Evolutionary conservation across 2,329 filamentous ascomycete species (phyloP).

Genomic region (Ceratocystis variospora): DNA sequence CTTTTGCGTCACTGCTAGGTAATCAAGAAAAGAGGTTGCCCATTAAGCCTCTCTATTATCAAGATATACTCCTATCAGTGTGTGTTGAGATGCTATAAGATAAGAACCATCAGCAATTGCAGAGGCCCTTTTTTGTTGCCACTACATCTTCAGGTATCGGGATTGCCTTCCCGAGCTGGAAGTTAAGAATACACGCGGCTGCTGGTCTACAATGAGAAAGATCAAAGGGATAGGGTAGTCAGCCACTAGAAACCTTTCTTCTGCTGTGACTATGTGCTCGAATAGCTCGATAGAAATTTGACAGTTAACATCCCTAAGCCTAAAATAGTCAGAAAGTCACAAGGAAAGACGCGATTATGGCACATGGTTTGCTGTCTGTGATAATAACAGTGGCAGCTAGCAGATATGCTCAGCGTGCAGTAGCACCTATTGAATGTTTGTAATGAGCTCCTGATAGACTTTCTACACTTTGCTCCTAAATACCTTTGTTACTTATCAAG

Average conservation of each 20-base stretch:
- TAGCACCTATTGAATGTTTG: not conserved
- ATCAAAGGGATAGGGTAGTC: not conserved
- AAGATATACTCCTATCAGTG: no score
- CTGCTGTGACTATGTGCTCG: not conserved
- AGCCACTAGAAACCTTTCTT: not conserved
- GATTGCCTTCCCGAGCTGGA: not conserved
- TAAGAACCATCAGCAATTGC: no score
- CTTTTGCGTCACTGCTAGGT: not conserved
- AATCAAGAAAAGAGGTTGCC: not conserved
- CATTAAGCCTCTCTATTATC: no score
- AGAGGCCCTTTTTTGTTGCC: no score
- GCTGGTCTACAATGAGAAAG: no score
- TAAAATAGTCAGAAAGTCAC: not conserved
- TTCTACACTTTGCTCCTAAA: not conserved
- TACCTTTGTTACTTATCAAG: no score
- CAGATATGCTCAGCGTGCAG: not conserved
- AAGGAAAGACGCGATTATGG: not conserved
- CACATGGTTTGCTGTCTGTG: conserved; percentile 19
- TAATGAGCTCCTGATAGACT: not conserved
- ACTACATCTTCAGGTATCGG: no score
- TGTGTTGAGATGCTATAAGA: no score
- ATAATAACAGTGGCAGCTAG: conserved; percentile 19
- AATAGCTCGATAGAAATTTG: not conserved
- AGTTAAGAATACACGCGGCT: not conserved
- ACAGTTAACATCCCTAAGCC: not conserved